A percentile compares a stretch with the other conserved stretches of the same genome.
Evolutionary conservation across 2,329 filamentous ascomycete genomes (phyloP).

Genomic region (Fonsecaea multimorphosa): DNA sequence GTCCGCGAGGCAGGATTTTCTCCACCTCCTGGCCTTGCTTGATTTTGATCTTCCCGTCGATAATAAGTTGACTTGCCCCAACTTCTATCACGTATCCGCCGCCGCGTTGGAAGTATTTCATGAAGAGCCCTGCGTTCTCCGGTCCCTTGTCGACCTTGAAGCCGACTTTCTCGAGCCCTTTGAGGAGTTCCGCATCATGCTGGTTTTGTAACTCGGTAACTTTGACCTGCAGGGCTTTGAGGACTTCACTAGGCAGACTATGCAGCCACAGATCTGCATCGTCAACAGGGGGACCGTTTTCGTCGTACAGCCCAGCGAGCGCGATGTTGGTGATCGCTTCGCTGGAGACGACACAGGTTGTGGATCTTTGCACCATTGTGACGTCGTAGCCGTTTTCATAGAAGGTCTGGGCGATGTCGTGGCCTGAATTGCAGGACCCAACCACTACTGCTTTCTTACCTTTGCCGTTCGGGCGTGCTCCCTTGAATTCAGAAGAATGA

Average conservation of each 20-base stretch:
- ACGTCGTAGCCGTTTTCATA: conserved; percentile 70
- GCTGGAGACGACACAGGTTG: conserved; percentile 68
- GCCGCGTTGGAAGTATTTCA: conserved; percentile 69
- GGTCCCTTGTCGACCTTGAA: conserved; percentile 67
- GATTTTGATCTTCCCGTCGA: conserved; percentile 68
- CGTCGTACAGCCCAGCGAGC: conserved; percentile 59
- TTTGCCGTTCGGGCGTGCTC: conserved; percentile 54
- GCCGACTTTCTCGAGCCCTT: conserved; percentile 61
- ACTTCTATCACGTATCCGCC: conserved; percentile 76
- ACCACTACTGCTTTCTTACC: conserved; percentile 69
- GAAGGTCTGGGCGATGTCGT: conserved; percentile 67
- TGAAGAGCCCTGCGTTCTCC: conserved; percentile 62
- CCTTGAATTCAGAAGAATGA: conserved; percentile 67
- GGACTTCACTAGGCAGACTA: conserved; percentile 63
- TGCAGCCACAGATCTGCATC: conserved; percentile 69
- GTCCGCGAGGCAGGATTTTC: conserved; percentile 57
- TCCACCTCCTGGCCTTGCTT: conserved; percentile 67
- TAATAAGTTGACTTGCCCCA: conserved; percentile 66
- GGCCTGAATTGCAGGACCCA: conserved; percentile 70
- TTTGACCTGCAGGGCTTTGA: conserved; percentile 62
- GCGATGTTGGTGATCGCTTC: conserved; percentile 59
- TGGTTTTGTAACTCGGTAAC: conserved; percentile 27
- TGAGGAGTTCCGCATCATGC: conserved; percentile 32
- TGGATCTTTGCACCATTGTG: conserved; percentile 72
- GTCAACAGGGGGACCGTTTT: conserved; percentile 63